A percentile compares a stretch with the other conserved stretches of the same genome.
Conservation (phyloP, 148 eudicot species). For the Nepenthes mirabilis region DNA sequence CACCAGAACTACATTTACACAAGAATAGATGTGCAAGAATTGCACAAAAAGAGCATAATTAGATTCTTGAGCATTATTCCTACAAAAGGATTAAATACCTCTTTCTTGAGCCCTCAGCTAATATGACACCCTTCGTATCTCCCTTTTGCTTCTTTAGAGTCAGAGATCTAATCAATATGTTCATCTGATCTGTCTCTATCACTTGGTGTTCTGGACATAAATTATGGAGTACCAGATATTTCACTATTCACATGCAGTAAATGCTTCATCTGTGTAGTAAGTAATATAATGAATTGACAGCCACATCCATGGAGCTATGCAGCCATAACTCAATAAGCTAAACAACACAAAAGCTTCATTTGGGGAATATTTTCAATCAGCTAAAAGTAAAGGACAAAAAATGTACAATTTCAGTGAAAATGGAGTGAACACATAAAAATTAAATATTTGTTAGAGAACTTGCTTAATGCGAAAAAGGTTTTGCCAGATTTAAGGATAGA, state of each 20-base stretch:
- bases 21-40: too few species aligned
- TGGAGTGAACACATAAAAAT: too few species aligned
- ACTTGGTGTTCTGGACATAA: constrained; percentile 59
- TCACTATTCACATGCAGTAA: too few species aligned
- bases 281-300: too few species aligned
- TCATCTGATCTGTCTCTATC: constrained; percentile 78
- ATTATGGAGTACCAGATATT: constrained; percentile 5
- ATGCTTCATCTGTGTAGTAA: too few species aligned
- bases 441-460: too few species aligned
- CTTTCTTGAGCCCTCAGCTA: constrained; percentile 59
- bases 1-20: too few species aligned
- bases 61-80: neutral
- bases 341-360: neutral
- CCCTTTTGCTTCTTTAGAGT: constrained; percentile 61
- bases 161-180: constrained; percentile 87
- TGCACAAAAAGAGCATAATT: too few species aligned
- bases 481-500: too few species aligned
- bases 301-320: too few species aligned
- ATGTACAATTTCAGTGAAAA: too few species aligned
- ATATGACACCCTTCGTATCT: constrained; percentile 26
- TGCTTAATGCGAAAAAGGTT: too few species aligned
- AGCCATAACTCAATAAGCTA: neutral
- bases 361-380: neutral
- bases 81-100: constrained; percentile 25
- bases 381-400: neutral